Evolutionary conservation across 805 yeast species (phyloP).

Genomic region (Metschnikowia amazonensis): DNA sequence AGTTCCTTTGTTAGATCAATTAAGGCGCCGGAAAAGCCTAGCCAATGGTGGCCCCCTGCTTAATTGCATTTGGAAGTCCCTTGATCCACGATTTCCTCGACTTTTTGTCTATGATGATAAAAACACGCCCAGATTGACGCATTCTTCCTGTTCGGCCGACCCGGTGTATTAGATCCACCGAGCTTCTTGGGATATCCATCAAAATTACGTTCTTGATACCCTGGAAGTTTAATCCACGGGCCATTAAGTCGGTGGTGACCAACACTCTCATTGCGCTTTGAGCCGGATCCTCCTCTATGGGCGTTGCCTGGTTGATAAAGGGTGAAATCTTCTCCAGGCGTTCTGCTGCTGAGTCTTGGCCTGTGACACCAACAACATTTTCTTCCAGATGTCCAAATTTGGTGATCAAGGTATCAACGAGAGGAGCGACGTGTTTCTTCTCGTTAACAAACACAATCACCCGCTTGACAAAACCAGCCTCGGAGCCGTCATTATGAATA

Average conservation of each 20-base stretch:
- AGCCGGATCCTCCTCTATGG: constrained; percentile 29
- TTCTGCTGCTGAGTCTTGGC: constrained; percentile 59
- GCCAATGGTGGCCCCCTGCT: constrained; percentile 42
- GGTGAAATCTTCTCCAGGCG: constrained; percentile 53
- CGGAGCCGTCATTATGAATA: constrained; percentile 79
- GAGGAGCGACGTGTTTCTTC: constrained; percentile 55
- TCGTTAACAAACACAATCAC: constrained; percentile 82
- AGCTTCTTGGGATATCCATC: constrained; percentile 79
- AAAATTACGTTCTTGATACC: constrained; percentile 78
- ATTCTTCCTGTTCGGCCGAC: constrained; percentile 94
- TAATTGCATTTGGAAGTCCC: constrained; percentile 69
- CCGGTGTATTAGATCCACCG: constrained; percentile 85
- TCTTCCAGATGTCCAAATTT: constrained; percentile 34
- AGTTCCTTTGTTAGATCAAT: not conserved
- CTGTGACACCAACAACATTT: constrained; percentile 62
- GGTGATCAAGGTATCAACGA: constrained; percentile 51
- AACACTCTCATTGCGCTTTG: constrained; percentile 55
- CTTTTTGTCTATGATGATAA: constrained; percentile 69
- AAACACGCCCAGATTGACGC: constrained; percentile 85
- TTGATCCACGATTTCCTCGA: constrained; percentile 73
- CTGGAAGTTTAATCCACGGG: constrained; percentile 85
- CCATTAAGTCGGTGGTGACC: constrained; percentile 82
- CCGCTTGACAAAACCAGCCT: constrained; percentile 69
- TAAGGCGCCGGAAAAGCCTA: constrained; percentile 9
- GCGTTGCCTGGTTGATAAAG: constrained; percentile 61